Evolutionary conservation across 2,329 filamentous ascomycete species (phyloP).

Genomic region (Lecanoromycetidae sp.): DNA sequence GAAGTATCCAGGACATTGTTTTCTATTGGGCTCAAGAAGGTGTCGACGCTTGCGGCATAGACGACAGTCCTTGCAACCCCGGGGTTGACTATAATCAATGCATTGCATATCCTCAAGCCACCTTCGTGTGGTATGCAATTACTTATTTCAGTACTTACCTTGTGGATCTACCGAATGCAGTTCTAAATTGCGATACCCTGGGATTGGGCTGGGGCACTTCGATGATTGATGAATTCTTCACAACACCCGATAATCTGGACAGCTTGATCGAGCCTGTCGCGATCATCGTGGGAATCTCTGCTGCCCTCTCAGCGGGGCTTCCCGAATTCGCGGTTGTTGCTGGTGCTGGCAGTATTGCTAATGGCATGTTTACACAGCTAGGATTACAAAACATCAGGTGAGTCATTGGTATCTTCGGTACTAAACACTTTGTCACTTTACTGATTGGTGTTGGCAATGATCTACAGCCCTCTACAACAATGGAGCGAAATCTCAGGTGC

Average conservation of each 20-base stretch:
- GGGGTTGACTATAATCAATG: not conserved
- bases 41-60: not conserved
- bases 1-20: conserved; percentile 2
- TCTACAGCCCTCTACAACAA: not conserved
- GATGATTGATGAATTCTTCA: conserved; percentile 4
- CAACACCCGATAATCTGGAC: not conserved
- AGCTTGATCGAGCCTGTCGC: not conserved
- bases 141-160: not conserved
- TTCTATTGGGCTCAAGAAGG: not conserved
- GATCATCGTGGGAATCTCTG: not conserved
- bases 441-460: too few relatives aligned
- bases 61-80: not conserved
- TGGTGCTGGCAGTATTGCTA: not conserved
- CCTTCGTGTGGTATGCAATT: conserved; percentile 1
- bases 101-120: not conserved
- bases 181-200: not conserved
- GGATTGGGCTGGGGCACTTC: not conserved
- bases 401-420: too few relatives aligned
- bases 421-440: too few relatives aligned
- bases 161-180: not conserved
- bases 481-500: not conserved
- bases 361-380: not conserved
- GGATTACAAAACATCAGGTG: not conserved
- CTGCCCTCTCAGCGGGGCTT: not conserved
- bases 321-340: not conserved